Base-by-base conservation (phyloP, 371 early-diverging fungal species). In the Paraphysoderma sedebokerense region DNA sequence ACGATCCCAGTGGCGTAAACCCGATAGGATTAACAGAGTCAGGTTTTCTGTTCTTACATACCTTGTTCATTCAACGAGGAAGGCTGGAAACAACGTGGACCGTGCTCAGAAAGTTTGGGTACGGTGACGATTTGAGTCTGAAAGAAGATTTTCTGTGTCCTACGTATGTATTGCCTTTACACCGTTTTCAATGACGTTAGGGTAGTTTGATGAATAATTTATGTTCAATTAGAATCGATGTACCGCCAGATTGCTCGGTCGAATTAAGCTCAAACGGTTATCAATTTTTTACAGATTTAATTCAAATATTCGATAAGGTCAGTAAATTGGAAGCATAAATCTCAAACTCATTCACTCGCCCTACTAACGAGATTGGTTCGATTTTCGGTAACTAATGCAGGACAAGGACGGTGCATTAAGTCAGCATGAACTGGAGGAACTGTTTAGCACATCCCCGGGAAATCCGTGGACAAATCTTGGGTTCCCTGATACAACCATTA, bases 81-180 rank as follows among this genome's bases (percentile, higher is more conserved):
- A 74, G 95, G 20, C 68, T 92, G 8, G 98, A 97, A 52, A 97
- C 98, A 1, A 92, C 92, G 9, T 97, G 98, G 98, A 85, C 87
- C 20, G 92, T 97, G 2, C 60, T 97, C 33, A 67, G 93, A 28
- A 81, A 79, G 52, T 97, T 92, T 67, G 95, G 95, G 17, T 95
- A 97, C 56, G 90, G 88, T 24, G 87, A 91, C 54, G 89, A 92
- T 48, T 56, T 97, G 30, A 76, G 80, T 1, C 57, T 97, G 42
- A 65, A 87, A 35, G 87, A 88, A 56, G 92, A 91, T 51, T 92
- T 79, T 56, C 52, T 96, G 48, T 68, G 69, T 32, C 95, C 93
- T 38, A 63, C 68, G 72, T 81, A 65, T 61, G 35, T 38, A 27
- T 38, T 35, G 20, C 44, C 24, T 34, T 19, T 30, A 47, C 37